Percentiles rank a stretch among this genome's conserved stretches.
Conservation (phyloP, 2,329 filamentous ascomycete genomes). For the Phialophora chinensis region DNA sequence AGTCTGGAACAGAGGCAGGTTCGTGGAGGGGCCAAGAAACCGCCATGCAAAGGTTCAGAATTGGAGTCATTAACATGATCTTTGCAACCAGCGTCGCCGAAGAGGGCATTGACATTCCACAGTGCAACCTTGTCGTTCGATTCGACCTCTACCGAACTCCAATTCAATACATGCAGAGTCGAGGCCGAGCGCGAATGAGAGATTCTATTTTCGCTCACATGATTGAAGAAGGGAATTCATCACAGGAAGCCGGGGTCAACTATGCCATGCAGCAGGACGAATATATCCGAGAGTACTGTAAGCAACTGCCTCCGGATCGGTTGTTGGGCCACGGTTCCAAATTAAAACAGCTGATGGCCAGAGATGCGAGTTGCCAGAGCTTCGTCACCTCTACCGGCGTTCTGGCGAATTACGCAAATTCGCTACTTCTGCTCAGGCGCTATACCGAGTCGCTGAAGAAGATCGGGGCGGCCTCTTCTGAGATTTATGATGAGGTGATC, state of each 20-base stretch:
- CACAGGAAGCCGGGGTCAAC: slow-evolving; percentile 66
- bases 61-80: slow-evolving; percentile 64
- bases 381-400: slow-evolving; percentile 35
- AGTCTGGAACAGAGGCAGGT: slow-evolving; percentile 64
- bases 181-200: slow-evolving; percentile 79
- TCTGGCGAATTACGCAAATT: slow-evolving; percentile 36
- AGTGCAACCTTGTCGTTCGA: slow-evolving; percentile 68
- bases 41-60: slow-evolving; percentile 69
- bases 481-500: slow-evolving; percentile 50
- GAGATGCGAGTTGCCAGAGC: slow-evolving; percentile 47
- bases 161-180: slow-evolving; percentile 93
- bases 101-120: slow-evolving; percentile 70
- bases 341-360: slow-evolving; percentile 61
- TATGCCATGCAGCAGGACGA: slow-evolving; percentile 60
- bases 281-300: slow-evolving; percentile 75
- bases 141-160: slow-evolving; percentile 90
- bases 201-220: slow-evolving; percentile 85
- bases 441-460: slow-evolving; percentile 45
- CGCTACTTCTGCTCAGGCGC: slow-evolving; percentile 34
- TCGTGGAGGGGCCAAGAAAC: slow-evolving; percentile 76
- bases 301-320: slow-evolving; percentile 74
- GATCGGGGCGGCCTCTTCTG: slow-evolving; percentile 55
- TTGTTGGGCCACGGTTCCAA: slow-evolving; percentile 67
- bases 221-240: slow-evolving; percentile 72
- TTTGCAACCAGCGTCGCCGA: slow-evolving; percentile 71